A percentile compares a stretch with the other conserved stretches of the same genome.
phyloP scores from a whole-genome alignment of 306 rosid genomes.

The Phaseolus lunatus region DNA sequence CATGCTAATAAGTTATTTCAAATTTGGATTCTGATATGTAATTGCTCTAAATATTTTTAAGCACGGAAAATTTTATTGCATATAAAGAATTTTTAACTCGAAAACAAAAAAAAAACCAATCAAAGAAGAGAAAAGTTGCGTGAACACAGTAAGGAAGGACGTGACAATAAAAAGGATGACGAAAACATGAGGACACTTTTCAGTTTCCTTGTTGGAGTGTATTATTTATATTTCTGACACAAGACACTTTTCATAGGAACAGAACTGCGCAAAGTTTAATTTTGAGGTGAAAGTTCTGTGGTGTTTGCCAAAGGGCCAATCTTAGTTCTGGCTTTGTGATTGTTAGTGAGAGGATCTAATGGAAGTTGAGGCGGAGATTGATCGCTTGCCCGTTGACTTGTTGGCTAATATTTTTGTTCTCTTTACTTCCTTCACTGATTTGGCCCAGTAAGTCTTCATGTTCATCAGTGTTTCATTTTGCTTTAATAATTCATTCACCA shows the following conservation, averaged over 20 bases:
- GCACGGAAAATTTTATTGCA: too few species aligned
- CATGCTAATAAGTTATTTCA: not conserved
- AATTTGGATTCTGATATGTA: not conserved
- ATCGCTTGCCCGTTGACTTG: constrained; percentile 80
- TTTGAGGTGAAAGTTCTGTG: not conserved
- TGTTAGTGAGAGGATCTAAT: not conserved
- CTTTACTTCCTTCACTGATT: constrained; percentile 84
- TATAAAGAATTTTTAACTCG: too few species aligned
- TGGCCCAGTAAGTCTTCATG: constrained; percentile 71
- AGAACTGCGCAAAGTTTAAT: not conserved
- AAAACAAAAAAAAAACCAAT: too few species aligned
- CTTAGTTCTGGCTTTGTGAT: not conserved
- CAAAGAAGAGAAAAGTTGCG: not conserved
- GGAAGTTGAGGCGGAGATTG: constrained; percentile 72
- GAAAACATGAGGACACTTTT: constrained; percentile 64
- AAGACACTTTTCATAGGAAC: constrained; percentile 29
- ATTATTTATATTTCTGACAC: constrained; percentile 4
- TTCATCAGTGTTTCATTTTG: not conserved
- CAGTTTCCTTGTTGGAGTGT: not conserved
- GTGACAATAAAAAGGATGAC: constrained; percentile 46
- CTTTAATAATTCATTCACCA: not conserved
- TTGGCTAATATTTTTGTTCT: constrained; percentile 74
- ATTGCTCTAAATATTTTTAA: too few species aligned
- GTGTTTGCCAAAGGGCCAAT: not conserved
- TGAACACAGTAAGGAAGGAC: not conserved